These are phyloP conservation scores for Butyriboletus appendiculatus DNA, from an alignment of 1,284 basidiomycete species.

Conservation along the genomic window DNA sequence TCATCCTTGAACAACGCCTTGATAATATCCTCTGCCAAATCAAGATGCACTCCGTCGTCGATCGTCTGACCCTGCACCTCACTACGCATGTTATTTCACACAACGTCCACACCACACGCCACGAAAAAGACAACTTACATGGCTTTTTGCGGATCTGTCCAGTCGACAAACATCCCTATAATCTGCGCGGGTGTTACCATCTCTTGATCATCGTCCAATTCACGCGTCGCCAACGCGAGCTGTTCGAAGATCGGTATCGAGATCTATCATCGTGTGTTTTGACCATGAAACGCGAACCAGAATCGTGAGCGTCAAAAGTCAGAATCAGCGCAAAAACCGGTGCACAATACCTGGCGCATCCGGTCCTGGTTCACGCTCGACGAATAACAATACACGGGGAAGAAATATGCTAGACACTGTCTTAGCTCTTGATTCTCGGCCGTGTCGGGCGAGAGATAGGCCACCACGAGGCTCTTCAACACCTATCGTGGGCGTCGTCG, in stretches of 20 bases:
- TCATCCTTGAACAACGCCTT: constrained; percentile 55
- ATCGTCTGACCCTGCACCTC: constrained; percentile 40
- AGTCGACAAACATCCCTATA: constrained; percentile 85
- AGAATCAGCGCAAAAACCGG: not conserved
- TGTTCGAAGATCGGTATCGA: constrained; percentile 77
- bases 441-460: constrained; percentile 90
- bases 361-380: constrained; percentile 77
- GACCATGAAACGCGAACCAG: not conserved
- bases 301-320: not conserved
- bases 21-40: constrained; percentile 77
- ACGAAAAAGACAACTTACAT: constrained; percentile 49
- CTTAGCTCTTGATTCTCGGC: constrained; percentile 83
- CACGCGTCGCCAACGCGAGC: constrained; percentile 67
- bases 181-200: constrained; percentile 85
- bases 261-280: constrained; percentile 48
- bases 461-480: constrained; percentile 74
- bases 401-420: constrained; percentile 95
- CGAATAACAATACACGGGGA: constrained; percentile 93
- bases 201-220: constrained; percentile 74
- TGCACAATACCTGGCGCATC: constrained; percentile 66
- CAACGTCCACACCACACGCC: not conserved
- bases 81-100: constrained; percentile 27
- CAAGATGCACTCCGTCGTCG: constrained; percentile 69
- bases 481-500: constrained; percentile 48
- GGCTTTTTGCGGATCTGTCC: constrained; percentile 89